phyloP scores from a whole-genome alignment of 2,329 filamentous ascomycete genomes.

The Fusarium sp. region DNA sequence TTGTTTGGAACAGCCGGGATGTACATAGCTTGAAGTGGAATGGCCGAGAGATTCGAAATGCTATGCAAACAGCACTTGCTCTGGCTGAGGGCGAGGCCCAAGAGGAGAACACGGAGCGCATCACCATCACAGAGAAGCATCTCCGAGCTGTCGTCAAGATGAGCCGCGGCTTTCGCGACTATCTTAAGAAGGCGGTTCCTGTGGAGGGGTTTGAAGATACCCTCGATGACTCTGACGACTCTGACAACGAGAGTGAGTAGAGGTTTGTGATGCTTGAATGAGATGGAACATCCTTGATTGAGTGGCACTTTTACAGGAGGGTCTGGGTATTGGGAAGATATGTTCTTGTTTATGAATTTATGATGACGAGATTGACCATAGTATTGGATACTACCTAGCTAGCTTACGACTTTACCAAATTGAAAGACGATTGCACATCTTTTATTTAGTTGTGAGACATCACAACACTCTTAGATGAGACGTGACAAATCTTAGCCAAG shows the following conservation, averaged over 20 bases:
- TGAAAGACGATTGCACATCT: too few species aligned
- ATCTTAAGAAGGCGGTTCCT: slow-evolving; percentile 42
- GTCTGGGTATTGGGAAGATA: not conserved
- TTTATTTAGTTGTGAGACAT: too few species aligned
- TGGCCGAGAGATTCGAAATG: slow-evolving; percentile 56
- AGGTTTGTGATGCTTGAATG: not conserved
- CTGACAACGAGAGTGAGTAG: slow-evolving; percentile 28
- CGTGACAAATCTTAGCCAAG: too few species aligned
- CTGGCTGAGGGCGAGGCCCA: slow-evolving; percentile 57
- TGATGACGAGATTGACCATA: slow-evolving; percentile 8
- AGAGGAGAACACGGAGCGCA: slow-evolving; percentile 49
- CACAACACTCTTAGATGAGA: too few species aligned
- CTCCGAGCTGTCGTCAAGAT: slow-evolving; percentile 51
- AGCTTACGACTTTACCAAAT: not conserved
- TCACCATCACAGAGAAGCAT: slow-evolving; percentile 49
- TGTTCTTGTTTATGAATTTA: not conserved
- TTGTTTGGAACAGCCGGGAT: slow-evolving; percentile 52
- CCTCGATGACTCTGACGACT: slow-evolving; percentile 28
- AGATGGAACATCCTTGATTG: not conserved
- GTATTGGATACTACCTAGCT: not conserved
- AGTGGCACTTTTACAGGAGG: not conserved
- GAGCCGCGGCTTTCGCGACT: slow-evolving; percentile 51
- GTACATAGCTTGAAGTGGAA: slow-evolving; percentile 56
- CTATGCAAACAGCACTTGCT: slow-evolving; percentile 58
- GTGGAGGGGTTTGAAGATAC: slow-evolving; percentile 40